A percentile compares a stretch with the other conserved stretches of the same genome.
phyloP scores from a whole-genome alignment of 352 stramenopile genomes.

The Globisporangium parvum region DNA sequence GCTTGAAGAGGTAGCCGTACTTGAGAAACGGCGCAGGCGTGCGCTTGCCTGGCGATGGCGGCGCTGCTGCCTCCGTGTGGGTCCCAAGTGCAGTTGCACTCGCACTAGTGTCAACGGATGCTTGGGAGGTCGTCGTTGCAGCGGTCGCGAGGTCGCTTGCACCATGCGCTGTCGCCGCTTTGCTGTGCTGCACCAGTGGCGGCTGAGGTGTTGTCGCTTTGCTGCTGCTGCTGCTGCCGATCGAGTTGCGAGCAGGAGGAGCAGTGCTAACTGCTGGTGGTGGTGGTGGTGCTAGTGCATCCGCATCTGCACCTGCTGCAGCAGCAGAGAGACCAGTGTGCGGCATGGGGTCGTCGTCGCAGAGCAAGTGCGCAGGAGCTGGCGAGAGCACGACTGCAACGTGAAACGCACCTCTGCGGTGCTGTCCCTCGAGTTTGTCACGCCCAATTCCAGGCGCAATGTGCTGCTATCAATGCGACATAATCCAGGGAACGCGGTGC shows the following conservation, averaged over 20 bases:
- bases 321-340: not conserved
- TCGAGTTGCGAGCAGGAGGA: not conserved
- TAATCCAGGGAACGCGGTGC: not conserved
- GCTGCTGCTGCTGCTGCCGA: not conserved
- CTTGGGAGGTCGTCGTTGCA: not conserved
- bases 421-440: not conserved
- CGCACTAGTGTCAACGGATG: not conserved
- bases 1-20: conserved; percentile 69
- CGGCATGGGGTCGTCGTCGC: no score
- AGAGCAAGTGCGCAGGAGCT: no score
- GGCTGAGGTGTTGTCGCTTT: not conserved
- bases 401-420: not conserved
- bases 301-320: not conserved
- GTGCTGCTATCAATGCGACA: not conserved
- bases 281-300: not conserved
- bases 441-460: not conserved
- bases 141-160: not conserved
- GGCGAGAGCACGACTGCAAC: no score
- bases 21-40: conserved; percentile 19
- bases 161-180: not conserved
- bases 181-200: not conserved
- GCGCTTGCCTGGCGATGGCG: not conserved
- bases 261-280: not conserved
- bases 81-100: no score
- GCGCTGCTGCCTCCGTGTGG: not conserved